Evolutionary conservation across 441 rosid species (phyloP).

Genomic region (Pelargonium fulgidum): DNA sequence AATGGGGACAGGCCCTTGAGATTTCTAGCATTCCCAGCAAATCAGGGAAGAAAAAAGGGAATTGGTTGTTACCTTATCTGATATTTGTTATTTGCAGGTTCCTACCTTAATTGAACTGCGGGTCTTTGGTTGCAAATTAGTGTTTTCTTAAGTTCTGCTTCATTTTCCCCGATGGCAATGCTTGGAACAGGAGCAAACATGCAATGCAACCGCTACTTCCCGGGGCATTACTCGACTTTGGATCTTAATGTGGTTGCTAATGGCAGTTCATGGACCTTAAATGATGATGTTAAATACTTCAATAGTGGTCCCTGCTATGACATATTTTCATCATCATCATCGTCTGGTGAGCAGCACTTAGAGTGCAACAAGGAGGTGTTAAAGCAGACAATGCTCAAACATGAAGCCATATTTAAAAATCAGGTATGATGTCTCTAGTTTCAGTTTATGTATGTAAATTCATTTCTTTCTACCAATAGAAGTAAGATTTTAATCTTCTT

Average conservation of each 20-base stretch:
- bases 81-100: too few species aligned
- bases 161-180: conserved; percentile 23
- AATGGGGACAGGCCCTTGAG: too few species aligned
- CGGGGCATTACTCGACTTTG: conserved; percentile 28
- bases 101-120: too few species aligned
- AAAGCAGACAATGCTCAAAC: conserved; percentile 56
- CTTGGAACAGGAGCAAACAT: conserved; percentile 38
- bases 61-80: too few species aligned
- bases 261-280: conserved; percentile 18
- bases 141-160: background rate
- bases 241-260: conserved; percentile 35
- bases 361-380: conserved; percentile 35
- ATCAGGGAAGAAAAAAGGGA: too few species aligned
- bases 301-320: conserved; percentile 30
- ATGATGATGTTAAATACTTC: conserved; percentile 27
- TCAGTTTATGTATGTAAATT: too few species aligned
- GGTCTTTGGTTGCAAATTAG: too few species aligned
- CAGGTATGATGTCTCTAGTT: conserved; percentile 41
- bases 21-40: too few species aligned
- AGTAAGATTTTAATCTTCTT: too few species aligned
- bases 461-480: too few species aligned
- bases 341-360: conserved; percentile 24
- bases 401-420: conserved; percentile 55
- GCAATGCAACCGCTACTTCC: conserved; percentile 26
- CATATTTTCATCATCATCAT: conserved; percentile 13